Conservation (phyloP, 2,329 filamentous ascomycete species). For the Tricladium varicosporioides region DNA sequence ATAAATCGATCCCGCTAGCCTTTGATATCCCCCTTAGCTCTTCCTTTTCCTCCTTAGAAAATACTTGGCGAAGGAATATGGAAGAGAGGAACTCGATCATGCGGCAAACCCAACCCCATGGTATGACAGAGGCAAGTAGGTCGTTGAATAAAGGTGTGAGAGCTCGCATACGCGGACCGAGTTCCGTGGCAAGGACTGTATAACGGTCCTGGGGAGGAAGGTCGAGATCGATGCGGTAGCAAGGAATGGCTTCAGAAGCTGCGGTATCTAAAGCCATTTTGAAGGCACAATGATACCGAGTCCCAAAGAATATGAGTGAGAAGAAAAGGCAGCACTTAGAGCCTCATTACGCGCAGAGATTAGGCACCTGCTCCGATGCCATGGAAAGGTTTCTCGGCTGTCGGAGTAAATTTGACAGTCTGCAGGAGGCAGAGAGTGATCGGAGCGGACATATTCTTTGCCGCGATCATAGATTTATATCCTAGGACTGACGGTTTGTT, state of each 20-base stretch:
- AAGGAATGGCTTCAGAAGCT: conserved; percentile 29
- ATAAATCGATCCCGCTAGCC: conserved; percentile 51
- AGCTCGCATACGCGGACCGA: conserved; percentile 41
- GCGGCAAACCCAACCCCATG: conserved; percentile 22
- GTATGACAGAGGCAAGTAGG: conserved; percentile 37
- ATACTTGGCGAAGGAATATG: conserved; percentile 48
- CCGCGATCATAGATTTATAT: too few relatives aligned
- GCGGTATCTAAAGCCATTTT: background rate
- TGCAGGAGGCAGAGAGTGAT: too few relatives aligned
- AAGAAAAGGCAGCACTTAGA: too few relatives aligned
- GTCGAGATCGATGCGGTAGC: conserved; percentile 52
- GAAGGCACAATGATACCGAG: background rate
- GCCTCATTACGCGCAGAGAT: too few relatives aligned
- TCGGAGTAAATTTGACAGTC: too few relatives aligned
- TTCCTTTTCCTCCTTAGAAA: conserved; percentile 54
- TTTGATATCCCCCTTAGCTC: conserved; percentile 59
- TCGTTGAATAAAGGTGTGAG: conserved; percentile 51
- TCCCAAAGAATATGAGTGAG: too few relatives aligned
- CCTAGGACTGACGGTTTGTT: too few relatives aligned
- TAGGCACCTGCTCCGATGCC: too few relatives aligned
- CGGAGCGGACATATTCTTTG: too few relatives aligned
- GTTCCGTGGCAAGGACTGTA: conserved; percentile 44
- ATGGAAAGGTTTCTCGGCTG: too few relatives aligned
- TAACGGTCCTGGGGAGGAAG: conserved; percentile 52
- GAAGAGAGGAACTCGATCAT: conserved; percentile 39